Percentiles rank a stretch among this genome's conserved stretches.
These are phyloP conservation scores for Hypsizygus ulmarius DNA, from an alignment of 1,284 basidiomycete species.

Conservation along the genomic window DNA sequence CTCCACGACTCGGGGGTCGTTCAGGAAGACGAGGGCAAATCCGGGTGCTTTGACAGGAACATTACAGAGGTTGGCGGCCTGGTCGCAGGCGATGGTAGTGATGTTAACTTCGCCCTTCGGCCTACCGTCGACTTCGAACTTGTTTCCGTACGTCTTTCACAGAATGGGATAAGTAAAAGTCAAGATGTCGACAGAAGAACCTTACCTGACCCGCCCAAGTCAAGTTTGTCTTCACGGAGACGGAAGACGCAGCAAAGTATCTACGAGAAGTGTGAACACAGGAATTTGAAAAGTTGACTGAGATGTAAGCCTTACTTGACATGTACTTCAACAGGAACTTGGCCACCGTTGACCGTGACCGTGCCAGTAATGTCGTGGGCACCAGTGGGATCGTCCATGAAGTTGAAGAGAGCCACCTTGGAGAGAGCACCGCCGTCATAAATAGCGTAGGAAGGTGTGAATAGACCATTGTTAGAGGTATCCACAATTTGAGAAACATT, in stretches of 20 bases:
- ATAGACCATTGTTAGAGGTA: conserved; percentile 45
- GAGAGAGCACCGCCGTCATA: conserved; percentile 60
- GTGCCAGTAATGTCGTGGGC: conserved; percentile 48
- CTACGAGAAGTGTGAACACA: conserved; percentile 21
- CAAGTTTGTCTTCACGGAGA: conserved; percentile 64
- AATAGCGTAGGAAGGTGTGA: conserved; percentile 70
- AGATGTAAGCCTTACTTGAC: conserved; percentile 46
- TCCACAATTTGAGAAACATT: conserved; percentile 62
- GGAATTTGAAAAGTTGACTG: background rate
- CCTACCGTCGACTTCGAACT: conserved; percentile 64
- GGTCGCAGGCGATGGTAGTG: conserved; percentile 50
- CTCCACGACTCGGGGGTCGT: conserved; percentile 58
- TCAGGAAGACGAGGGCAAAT: conserved; percentile 71
- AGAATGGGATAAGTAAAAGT: conserved; percentile 5
- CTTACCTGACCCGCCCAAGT: conserved; percentile 65
- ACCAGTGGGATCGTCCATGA: conserved; percentile 53
- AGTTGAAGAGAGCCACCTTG: conserved; percentile 71
- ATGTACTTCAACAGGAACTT: conserved; percentile 31
- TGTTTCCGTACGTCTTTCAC: conserved; percentile 59
- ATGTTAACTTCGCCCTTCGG: conserved; percentile 51
- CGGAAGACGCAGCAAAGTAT: conserved; percentile 49
- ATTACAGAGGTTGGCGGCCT: conserved; percentile 46
- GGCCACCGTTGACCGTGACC: conserved; percentile 36
- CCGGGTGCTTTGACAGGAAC: conserved; percentile 65
- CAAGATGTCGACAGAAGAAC: background rate